phyloP scores from a whole-genome alignment of 1,139 yeast species.

The Yamadazyma songkhlaensis region DNA sequence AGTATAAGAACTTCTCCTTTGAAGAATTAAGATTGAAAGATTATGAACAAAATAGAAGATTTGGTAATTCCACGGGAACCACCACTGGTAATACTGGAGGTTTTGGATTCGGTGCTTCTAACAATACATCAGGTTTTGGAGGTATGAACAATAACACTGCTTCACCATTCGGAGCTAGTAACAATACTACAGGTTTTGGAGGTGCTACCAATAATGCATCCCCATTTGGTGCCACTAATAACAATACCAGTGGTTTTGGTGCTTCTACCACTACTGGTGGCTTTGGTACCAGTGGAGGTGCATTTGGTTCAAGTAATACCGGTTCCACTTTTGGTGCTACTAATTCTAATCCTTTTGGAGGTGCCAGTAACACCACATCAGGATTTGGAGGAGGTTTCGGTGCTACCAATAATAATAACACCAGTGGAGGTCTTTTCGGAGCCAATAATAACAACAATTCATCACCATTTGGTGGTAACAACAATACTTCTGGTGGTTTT shows the following conservation, averaged over 20 bases:
- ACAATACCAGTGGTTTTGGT: slow-evolving; percentile 11
- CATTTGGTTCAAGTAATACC: slow-evolving; percentile 15
- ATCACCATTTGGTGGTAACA: slow-evolving; percentile 16
- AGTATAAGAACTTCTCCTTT: slow-evolving; percentile 73
- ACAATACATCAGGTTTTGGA: slow-evolving; percentile 29
- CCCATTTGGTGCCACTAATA: slow-evolving; percentile 14
- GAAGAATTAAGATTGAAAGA: slow-evolving; percentile 91
- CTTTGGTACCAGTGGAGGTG: slow-evolving; percentile 18
- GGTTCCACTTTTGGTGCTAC: slow-evolving; percentile 16
- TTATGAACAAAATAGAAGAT: slow-evolving; percentile 72
- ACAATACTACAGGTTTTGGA: slow-evolving; percentile 20
- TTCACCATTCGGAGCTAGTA: slow-evolving; percentile 20
- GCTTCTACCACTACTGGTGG: slow-evolving; percentile 20
- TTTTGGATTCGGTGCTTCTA: slow-evolving; percentile 23
- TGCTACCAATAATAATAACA: slow-evolving; percentile 11
- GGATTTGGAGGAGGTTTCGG: slow-evolving; percentile 37
- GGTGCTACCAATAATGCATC: slow-evolving; percentile 13
- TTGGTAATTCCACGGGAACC: slow-evolving; percentile 38
- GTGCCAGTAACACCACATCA: slow-evolving; percentile 9
- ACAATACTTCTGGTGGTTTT: slow-evolving; percentile 4
- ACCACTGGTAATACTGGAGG: slow-evolving; percentile 27
- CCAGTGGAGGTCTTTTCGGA: slow-evolving; percentile 28
- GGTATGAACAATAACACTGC: slow-evolving; percentile 15
- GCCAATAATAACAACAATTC: slow-evolving; percentile 12
- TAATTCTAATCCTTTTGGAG: slow-evolving; percentile 24